Evolutionary conservation across 148 eudicot genomes (phyloP).

Genomic region (Silene latifolia): DNA sequence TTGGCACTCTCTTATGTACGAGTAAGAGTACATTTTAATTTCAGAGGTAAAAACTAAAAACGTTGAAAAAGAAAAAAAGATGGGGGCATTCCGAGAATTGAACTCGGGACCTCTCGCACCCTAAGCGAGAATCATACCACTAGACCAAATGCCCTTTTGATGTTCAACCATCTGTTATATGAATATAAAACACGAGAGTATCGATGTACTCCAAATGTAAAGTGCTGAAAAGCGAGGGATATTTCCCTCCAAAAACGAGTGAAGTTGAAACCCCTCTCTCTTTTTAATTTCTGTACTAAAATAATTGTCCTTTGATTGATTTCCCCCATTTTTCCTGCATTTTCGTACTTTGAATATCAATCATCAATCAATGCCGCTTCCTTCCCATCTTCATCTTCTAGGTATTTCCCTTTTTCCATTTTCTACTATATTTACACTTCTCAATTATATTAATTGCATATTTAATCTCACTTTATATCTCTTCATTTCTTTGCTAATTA

Average conservation of each 20-base stretch:
- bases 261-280: no score
- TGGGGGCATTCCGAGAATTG: slow-evolving; percentile 90
- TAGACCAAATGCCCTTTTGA: slow-evolving; percentile 42
- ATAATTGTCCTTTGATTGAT: neutral
- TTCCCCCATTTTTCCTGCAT: neutral
- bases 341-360: neutral
- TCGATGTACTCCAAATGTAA: no score
- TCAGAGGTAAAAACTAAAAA: no score
- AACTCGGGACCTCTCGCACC: slow-evolving; percentile 96
- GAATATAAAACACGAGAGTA: neutral
- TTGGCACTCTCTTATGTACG: no score
- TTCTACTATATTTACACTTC: neutral
- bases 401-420: neutral
- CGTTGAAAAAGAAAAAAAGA: no score
- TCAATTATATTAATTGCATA: no score
- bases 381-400: slow-evolving; percentile 8
- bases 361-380: neutral
- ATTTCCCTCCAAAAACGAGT: slow-evolving; percentile 4
- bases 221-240: neutral
- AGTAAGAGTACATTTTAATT: no score
- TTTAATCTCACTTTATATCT: no score
- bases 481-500: neutral
- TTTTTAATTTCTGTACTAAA: neutral
- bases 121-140: slow-evolving; percentile 68
- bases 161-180: no score